A percentile compares a stretch with the other conserved stretches of the same genome.
Evolutionary conservation across 345 rosid genomes (phyloP).

Genomic region (Salix viminalis): DNA sequence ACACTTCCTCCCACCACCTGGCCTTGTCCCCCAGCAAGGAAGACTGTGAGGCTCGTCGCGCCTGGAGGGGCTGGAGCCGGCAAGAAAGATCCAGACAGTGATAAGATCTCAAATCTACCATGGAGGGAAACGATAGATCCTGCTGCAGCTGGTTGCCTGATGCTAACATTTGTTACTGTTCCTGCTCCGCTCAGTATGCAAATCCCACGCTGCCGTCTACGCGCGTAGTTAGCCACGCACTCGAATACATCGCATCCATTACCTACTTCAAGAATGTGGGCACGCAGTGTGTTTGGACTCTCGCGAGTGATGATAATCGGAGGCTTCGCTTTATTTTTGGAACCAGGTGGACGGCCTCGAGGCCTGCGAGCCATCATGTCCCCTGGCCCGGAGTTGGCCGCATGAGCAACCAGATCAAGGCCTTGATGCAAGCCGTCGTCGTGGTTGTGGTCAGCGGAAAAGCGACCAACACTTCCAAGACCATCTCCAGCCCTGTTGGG

Average conservation of each 20-base stretch:
- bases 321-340: conserved; percentile 87
- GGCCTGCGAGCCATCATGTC: conserved; percentile 61
- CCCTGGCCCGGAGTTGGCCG: conserved; percentile 24
- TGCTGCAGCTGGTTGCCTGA: conserved; percentile 79
- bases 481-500: conserved; percentile 20
- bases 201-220: conserved; percentile 86
- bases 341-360: conserved; percentile 89
- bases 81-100: conserved; percentile 81
- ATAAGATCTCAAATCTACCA: conserved; percentile 90
- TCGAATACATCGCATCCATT: conserved; percentile 88
- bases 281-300: conserved; percentile 93
- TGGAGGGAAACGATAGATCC: conserved; percentile 76
- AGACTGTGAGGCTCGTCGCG: conserved; percentile 82
- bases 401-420: conserved; percentile 42
- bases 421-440: conserved; percentile 36
- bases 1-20: conserved; percentile 95
- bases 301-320: conserved; percentile 92
- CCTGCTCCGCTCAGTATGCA: conserved; percentile 86
- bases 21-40: conserved; percentile 84
- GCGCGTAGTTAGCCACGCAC: conserved; percentile 78
- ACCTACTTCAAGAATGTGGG: conserved; percentile 92
- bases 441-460: conserved; percentile 32
- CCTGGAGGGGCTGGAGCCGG: conserved; percentile 98
- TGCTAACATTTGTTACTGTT: conserved; percentile 82
- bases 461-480: conserved; percentile 34